These are phyloP conservation scores for Prinsepia uniflora DNA, from an alignment of 306 rosid species.

Conservation along the genomic window DNA sequence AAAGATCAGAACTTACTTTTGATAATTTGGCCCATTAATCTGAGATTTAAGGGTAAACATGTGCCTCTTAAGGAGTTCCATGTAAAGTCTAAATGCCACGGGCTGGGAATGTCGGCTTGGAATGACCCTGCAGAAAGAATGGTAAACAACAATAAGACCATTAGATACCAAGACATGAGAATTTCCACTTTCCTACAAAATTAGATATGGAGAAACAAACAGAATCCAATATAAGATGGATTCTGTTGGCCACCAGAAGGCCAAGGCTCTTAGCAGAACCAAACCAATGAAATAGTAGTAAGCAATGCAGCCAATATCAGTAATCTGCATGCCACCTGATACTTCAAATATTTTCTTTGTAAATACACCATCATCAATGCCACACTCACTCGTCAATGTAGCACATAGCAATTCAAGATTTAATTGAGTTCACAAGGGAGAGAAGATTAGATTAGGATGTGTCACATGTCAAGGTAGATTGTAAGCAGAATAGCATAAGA, in stretches of 20 bases:
- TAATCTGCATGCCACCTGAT: background rate
- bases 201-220: background rate
- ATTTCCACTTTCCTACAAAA: background rate
- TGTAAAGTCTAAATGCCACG: slow-evolving; percentile 73
- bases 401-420: background rate
- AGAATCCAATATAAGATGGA: background rate
- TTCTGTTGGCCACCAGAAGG: too few species aligned
- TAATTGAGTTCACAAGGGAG: background rate
- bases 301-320: background rate
- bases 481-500: too few species aligned
- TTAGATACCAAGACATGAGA: background rate
- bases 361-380: background rate
- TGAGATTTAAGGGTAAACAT: slow-evolving; percentile 68
- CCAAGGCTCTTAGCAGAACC: background rate
- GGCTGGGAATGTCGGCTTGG: slow-evolving; percentile 74
- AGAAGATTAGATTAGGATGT: background rate
- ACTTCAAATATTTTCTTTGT: background rate
- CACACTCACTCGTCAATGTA: background rate
- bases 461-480: background rate
- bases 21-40: slow-evolving; percentile 57
- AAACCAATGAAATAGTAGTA: background rate
- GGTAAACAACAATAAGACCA: background rate
- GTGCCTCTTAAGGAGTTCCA: slow-evolving; percentile 79
- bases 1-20: slow-evolving; percentile 42
- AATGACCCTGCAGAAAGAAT: slow-evolving; percentile 60